Percentiles rank a stretch among this genome's conserved stretches.
These are phyloP conservation scores for Ustilago trichophora DNA, from an alignment of 1,284 basidiomycete species.

Conservation along the genomic window DNA sequence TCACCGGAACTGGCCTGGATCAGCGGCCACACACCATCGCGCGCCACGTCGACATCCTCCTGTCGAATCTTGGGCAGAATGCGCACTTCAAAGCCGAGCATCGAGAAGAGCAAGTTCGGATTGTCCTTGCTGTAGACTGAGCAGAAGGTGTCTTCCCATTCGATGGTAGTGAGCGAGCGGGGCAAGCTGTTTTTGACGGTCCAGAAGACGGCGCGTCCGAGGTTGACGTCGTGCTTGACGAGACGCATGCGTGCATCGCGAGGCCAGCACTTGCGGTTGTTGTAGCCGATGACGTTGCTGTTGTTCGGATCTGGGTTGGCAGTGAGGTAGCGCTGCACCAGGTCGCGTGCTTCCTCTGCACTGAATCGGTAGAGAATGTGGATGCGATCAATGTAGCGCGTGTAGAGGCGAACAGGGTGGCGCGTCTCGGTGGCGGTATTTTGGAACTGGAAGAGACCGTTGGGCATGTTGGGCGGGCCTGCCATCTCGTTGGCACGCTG, in stretches of 20 bases:
- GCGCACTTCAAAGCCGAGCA: conserved; percentile 97
- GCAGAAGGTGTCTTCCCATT: conserved; percentile 75
- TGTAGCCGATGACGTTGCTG: conserved; percentile 98
- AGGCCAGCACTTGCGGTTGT: conserved; percentile 99
- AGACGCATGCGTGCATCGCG: conserved; percentile 98
- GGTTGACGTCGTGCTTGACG: conserved; percentile 99
- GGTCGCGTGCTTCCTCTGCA: conserved; percentile 96
- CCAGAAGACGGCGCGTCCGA: conserved; percentile 98
- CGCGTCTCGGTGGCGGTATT: conserved; percentile 61
- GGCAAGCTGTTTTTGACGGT: conserved; percentile 98
- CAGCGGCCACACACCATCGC: conserved; percentile 97
- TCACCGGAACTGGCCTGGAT: conserved; percentile 94
- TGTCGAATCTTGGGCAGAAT: conserved; percentile 95
- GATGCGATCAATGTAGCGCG: conserved; percentile 65
- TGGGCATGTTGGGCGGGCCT: conserved; percentile 64
- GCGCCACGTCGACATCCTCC: conserved; percentile 93
- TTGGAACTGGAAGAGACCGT: conserved; percentile 64
- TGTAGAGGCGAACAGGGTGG: conserved; percentile 65
- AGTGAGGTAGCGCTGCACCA: conserved; percentile 95
- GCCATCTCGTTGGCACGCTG: conserved; percentile 66
- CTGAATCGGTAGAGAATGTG: conserved; percentile 90
- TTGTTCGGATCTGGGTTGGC: conserved; percentile 98
- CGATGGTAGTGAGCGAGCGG: conserved; percentile 94
- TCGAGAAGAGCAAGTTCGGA: conserved; percentile 95
- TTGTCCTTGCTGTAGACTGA: conserved; percentile 94